phyloP scores from a whole-genome alignment of 805 yeast species.

The Wickerhamiella qilinensis region DNA sequence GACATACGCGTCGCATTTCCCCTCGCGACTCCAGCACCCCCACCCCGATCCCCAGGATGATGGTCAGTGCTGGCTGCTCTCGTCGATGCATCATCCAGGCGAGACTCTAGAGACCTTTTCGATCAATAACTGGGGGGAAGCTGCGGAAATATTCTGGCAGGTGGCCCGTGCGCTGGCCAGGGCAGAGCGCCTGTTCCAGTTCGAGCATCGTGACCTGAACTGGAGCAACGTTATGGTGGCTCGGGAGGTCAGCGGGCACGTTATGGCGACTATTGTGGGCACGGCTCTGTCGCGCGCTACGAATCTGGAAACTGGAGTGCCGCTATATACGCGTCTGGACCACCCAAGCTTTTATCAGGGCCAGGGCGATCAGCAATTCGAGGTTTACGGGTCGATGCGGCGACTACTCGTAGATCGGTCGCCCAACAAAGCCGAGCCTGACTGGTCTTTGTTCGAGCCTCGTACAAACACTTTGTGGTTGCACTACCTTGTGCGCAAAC shows the following conservation, averaged over 20 bases:
- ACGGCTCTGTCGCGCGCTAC: constrained; percentile 26
- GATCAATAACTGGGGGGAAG: constrained; percentile 24
- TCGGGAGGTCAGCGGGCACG: constrained; percentile 8
- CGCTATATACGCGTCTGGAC: constrained; percentile 41
- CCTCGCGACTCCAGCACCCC: neutral
- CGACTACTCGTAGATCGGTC: constrained; percentile 5
- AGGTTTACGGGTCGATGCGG: constrained; percentile 41
- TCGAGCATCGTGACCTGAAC: constrained; percentile 60
- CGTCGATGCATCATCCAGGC: constrained; percentile 17
- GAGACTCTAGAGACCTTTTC: constrained; percentile 29
- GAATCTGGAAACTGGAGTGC: constrained; percentile 14
- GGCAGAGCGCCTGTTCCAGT: constrained; percentile 36
- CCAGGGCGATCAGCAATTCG: constrained; percentile 41
- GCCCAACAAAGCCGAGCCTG: constrained; percentile 7
- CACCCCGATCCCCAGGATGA: neutral
- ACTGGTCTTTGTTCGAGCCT: constrained; percentile 33
- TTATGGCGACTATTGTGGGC: constrained; percentile 3
- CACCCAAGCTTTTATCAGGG: constrained; percentile 48
- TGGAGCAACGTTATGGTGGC: constrained; percentile 46
- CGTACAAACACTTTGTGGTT: constrained; percentile 48
- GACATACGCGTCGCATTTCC: constrained; percentile 17
- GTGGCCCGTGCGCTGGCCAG: constrained; percentile 31
- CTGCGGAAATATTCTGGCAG: constrained; percentile 35
- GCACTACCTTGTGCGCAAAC: constrained; percentile 38
- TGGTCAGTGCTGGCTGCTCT: neutral